Conservation (phyloP, 768 basidiomycete genomes). For the Suillus brevipes region DNA sequence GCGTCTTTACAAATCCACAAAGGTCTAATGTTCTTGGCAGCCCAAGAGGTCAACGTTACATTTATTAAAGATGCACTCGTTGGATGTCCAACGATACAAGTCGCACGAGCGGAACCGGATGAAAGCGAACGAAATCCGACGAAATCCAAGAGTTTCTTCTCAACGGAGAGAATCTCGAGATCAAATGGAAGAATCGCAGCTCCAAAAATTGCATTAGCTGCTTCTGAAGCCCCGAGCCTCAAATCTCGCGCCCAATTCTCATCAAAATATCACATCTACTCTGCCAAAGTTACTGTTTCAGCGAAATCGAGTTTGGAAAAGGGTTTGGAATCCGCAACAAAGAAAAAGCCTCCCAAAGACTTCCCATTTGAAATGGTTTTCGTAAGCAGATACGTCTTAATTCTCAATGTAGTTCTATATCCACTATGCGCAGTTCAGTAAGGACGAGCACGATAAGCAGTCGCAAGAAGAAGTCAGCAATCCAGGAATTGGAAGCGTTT, state of each 20-base stretch:
- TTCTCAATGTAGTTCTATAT: background rate
- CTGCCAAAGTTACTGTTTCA: conserved; percentile 47
- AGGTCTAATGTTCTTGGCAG: background rate
- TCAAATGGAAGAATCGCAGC: background rate
- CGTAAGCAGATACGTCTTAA: conserved; percentile 39
- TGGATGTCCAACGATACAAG: background rate
- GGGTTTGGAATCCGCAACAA: conserved; percentile 83
- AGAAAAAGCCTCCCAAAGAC: conserved; percentile 79
- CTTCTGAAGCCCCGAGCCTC: background rate
- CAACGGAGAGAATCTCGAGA: background rate
- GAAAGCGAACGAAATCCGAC: conserved; percentile 6
- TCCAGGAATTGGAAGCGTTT: conserved; percentile 68
- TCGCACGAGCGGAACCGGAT: background rate
- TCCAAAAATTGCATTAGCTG: background rate
- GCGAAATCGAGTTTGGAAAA: conserved; percentile 57
- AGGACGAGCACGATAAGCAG: conserved; percentile 71
- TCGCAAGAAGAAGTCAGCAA: conserved; percentile 59
- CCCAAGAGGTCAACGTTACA: background rate
- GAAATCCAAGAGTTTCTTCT: conserved; percentile 1
- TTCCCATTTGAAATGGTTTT: conserved; percentile 81
- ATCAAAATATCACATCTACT: conserved; percentile 8
- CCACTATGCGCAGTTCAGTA: conserved; percentile 53
- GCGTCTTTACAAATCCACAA: background rate
- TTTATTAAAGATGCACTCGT: background rate
- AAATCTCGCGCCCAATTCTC: background rate